phyloP scores from a whole-genome alignment of 192 early-diverging fungal genomes.

The Coemansia sp. region DNA sequence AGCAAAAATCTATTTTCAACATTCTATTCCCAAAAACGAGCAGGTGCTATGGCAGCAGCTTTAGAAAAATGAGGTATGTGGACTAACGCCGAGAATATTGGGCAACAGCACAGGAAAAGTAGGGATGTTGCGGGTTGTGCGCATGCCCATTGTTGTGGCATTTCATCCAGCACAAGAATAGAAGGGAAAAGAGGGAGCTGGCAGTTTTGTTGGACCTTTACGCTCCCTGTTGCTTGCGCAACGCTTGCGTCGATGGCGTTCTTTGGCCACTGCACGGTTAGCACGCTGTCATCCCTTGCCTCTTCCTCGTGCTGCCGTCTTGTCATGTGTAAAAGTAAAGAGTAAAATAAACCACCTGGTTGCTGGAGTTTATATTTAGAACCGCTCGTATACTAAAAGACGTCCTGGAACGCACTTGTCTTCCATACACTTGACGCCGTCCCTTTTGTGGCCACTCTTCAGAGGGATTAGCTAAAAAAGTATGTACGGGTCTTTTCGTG shows the following conservation, averaged over 20 bases:
- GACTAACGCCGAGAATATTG: too few relatives aligned
- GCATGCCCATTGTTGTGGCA: slow-evolving; percentile 2
- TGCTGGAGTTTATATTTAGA: slow-evolving; percentile 1
- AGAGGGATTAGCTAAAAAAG: background rate
- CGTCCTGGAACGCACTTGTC: background rate
- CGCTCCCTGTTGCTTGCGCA: background rate
- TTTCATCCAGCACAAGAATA: background rate
- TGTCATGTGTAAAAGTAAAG: background rate
- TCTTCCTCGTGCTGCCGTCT: background rate
- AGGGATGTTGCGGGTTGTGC: background rate
- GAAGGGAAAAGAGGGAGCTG: background rate
- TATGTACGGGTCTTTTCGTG: background rate
- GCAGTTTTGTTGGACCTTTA: background rate
- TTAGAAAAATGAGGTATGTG: too few relatives aligned
- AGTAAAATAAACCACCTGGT: too few relatives aligned
- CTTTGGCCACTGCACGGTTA: background rate
- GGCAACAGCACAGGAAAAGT: background rate
- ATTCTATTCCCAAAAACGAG: too few relatives aligned
- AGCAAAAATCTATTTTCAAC: too few relatives aligned
- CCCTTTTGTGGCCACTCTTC: background rate
- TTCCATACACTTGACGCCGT: background rate
- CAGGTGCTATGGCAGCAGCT: too few relatives aligned
- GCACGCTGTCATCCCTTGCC: too few relatives aligned
- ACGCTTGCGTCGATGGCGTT: slow-evolving; percentile 13
- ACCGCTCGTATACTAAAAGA: background rate